Evolutionary conservation across 2,329 filamentous ascomycete genomes (phyloP), one percentile per base, ranked within the genome.

Genomic region (Pezicula radicicola): DNA sequence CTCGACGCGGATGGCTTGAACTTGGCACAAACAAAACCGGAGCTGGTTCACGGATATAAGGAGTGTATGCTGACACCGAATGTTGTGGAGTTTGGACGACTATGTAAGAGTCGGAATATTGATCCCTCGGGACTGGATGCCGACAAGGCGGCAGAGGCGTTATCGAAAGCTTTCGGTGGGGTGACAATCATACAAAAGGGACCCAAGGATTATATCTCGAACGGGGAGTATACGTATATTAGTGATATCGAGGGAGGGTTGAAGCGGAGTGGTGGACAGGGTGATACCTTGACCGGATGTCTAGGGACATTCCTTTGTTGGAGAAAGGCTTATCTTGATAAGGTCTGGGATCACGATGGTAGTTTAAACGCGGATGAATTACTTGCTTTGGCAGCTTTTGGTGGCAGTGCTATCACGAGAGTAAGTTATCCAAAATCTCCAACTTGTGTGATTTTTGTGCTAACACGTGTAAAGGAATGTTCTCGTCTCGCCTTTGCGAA

Each of bases 111-210:
- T 2, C 77, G 94, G 53, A 83, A 83, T 3, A 74, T 96, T 49
- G 80, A 91, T 54, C 75, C 80, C 1, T 61, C 64, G 1, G 65
- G 64, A 0, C 67, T 71, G 2, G 73, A 72, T 6, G 62, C 60
- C 16, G 65, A 63, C 2, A 63, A 66, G 8, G 71, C 74, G 47
- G 82, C 91, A 67, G 75, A 87, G 80, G 74, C 69, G 15, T 73
- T 99, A 39, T 85, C 91, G 0, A 80, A 78, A 53, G 87, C 85
- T 0, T 81, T 97, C 44, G 91, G 88, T 2, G 94, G 94, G 1
- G 91, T 97, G 28, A 95, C 91, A 1, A 85, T 99, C 50, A 80
- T 97, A 42, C 89, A 97, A 69, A 99, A 99, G 75, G 94, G 94
- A 2, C 68, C 72, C 2, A 83, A 83, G 55, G 94, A 99, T 70